Evolutionary conservation across 495 filamentous ascomycete species (phyloP).

Genomic region (Lasiosphaeria hispida): DNA sequence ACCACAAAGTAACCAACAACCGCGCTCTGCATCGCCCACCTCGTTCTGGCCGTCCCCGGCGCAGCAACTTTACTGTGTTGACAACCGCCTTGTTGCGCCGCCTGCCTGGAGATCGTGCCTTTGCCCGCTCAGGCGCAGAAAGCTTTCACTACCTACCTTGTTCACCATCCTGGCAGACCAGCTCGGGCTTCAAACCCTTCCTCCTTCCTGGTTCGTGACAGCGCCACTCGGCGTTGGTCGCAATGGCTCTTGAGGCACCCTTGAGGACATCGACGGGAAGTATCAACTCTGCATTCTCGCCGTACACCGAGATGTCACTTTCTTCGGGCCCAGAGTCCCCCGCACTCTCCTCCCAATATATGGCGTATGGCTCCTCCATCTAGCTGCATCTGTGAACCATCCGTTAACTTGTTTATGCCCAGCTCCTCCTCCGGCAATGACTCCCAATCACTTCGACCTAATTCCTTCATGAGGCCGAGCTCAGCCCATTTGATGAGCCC

Average conservation of each 20-base stretch:
- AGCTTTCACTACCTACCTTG: background rate
- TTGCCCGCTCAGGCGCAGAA: background rate
- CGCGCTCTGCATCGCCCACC: background rate
- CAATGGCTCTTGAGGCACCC: conserved; percentile 61
- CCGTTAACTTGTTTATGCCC: conserved; percentile 20
- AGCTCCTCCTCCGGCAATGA: conserved; percentile 41
- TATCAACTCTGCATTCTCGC: conserved; percentile 58
- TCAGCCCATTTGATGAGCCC: conserved; percentile 46
- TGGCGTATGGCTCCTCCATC: conserved; percentile 39
- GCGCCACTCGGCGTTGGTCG: conserved; percentile 14
- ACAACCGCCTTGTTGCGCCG: background rate
- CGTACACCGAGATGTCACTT: conserved; percentile 56
- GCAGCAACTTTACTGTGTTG: conserved; percentile 4
- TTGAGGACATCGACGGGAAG: conserved; percentile 51
- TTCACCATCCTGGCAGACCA: background rate
- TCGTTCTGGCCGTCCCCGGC: background rate
- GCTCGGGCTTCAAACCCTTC: conserved; percentile 2
- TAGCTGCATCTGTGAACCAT: background rate
- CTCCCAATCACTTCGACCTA: conserved; percentile 41
- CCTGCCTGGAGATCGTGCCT: background rate
- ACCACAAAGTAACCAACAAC: conserved; percentile 9
- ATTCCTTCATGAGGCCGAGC: conserved; percentile 38
- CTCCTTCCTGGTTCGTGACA: conserved; percentile 6
- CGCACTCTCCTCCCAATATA: conserved; percentile 44
- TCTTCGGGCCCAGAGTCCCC: conserved; percentile 55